These are phyloP conservation scores for Aschersonia sp. DNA, from an alignment of 2,329 filamentous ascomycete genomes.

Conservation along the genomic window DNA sequence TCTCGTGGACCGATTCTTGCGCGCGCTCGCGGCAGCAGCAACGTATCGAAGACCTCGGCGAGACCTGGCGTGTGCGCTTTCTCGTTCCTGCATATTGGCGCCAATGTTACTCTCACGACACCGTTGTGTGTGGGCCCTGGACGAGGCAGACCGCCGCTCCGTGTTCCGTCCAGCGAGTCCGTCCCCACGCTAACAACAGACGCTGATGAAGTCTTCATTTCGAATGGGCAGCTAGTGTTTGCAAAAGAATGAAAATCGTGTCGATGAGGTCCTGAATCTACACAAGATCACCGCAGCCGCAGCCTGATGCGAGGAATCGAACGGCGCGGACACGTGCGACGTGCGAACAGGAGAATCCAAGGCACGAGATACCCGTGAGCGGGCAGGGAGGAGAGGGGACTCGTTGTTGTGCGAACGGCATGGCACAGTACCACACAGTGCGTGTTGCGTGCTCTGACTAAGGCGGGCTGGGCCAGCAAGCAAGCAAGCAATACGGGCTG, in stretches of 20 bases:
- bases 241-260: background rate
- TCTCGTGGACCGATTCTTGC: background rate
- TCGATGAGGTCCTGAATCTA: background rate
- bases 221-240: background rate
- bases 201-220: background rate
- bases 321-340: too few relatives aligned
- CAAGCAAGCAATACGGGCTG: too few relatives aligned
- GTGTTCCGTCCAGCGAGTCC: background rate
- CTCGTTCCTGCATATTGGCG: background rate
- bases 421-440: too few relatives aligned
- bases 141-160: background rate
- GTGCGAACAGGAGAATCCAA: too few relatives aligned
- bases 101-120: background rate
- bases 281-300: background rate
- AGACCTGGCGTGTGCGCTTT: background rate
- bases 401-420: too few relatives aligned
- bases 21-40: background rate
- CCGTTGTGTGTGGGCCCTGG: background rate
- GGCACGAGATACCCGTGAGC: too few relatives aligned
- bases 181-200: background rate
- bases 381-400: too few relatives aligned
- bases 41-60: background rate
- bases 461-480: too few relatives aligned
- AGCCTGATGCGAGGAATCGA: too few relatives aligned
- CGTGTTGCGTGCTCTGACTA: too few relatives aligned